Evolutionary conservation across 2,329 filamentous ascomycete species (phyloP).

Genomic region (Penicillium paneum): DNA sequence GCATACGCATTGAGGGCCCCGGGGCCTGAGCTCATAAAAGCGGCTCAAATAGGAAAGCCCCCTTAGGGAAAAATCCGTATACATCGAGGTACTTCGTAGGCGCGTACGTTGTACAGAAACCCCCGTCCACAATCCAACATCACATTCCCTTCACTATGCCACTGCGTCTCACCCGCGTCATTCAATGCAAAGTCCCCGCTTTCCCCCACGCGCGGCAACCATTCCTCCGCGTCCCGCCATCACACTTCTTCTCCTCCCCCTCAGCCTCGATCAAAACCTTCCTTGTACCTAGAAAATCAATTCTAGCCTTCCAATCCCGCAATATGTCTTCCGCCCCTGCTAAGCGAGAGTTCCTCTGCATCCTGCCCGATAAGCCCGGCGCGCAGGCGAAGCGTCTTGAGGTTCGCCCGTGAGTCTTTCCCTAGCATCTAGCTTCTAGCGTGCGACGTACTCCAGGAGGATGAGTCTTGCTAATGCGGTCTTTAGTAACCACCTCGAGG

Average conservation of each 20-base stretch:
- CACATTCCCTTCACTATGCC: not conserved
- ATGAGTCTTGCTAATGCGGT: not conserved
- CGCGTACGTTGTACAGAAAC: not conserved
- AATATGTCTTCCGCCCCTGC: slow-evolving; percentile 27
- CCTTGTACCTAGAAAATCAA: not conserved
- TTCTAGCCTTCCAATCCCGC: slow-evolving; percentile 7
- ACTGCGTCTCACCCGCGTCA: not conserved
- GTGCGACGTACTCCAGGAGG: not conserved
- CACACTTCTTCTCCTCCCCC: not conserved
- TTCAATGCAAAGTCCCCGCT: slow-evolving; percentile 16
- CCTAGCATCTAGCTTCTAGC: not conserved
- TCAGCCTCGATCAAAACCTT: slow-evolving; percentile 1
- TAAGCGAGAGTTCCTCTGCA: slow-evolving; percentile 65
- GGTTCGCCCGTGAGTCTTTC: slow-evolving; percentile 30
- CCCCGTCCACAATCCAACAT: not conserved
- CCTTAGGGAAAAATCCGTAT: not conserved
- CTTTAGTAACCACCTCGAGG: slow-evolving; percentile 54
- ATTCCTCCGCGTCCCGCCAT: slow-evolving; percentile 12
- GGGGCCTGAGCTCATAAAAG: not conserved
- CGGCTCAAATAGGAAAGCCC: not conserved
- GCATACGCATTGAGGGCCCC: no score
- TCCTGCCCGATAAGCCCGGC: slow-evolving; percentile 65
- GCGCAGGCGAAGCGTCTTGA: slow-evolving; percentile 60
- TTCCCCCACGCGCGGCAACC: slow-evolving; percentile 21
- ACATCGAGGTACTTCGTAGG: not conserved